Evolutionary conservation across 2,329 filamentous ascomycete genomes (phyloP), one percentile per base, ranked within the genome.

Genomic region (Penicillium glabrum): DNA sequence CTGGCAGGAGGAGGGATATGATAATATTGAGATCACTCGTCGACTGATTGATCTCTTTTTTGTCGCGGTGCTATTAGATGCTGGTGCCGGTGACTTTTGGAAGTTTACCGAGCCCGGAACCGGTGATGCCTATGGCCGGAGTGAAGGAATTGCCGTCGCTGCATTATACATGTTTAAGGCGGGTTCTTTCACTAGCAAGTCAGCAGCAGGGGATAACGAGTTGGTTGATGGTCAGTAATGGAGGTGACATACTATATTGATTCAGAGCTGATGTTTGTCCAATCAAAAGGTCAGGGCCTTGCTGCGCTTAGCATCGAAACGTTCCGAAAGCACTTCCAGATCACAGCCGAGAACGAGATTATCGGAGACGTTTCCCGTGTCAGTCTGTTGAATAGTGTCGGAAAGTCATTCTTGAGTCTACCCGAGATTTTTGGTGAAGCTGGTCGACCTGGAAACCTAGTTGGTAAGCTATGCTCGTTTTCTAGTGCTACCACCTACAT

Each of bases 21-120:
- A 84, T 51, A 72, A 75, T 1, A 60, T 70, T 1, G 83, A 85
- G 58, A 67, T 78, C 5, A 80, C 81, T 0, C 80, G 84, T 3
- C 77, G 83, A 0, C 69, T 87, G 19, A 78, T 86, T 45, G 85
- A 88, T 63, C 72, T 88, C 8, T 87, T 87, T 71, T 80, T 86
- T 46, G 82, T 86, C 3, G 85, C 83, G 0, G 83, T 86, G 0
- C 74, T 86, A 16, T 72, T 86, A 0, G 83, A 86, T 62, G 83
- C 81, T 0, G 81, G 81, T 0, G 81, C 82, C 0, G 82, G 81
- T 1, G 79, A 83, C 63, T 58, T 69, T 11, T 83, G 81, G 82
- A 67, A 62, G 0, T 83, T 75, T 53, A 69, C 65, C 1, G 81
- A 83, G 63, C 73, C 77, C 0, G 66, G 55, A 0, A 66, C 61